Conservation (phyloP, 2,329 filamentous ascomycete genomes). For the Colletotrichum godetiae region DNA sequence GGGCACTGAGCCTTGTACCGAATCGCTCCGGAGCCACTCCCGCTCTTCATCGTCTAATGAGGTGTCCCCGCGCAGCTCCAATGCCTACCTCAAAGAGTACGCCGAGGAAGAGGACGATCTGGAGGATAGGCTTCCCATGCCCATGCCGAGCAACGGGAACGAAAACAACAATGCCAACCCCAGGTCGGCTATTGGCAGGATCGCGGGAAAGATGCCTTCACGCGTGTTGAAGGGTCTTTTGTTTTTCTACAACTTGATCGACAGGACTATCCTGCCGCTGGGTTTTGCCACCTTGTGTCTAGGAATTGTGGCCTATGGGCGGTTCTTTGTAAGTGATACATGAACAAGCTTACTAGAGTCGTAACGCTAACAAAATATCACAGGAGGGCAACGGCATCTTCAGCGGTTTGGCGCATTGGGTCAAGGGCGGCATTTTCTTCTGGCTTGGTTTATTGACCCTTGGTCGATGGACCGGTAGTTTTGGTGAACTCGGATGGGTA, state of each 20-base stretch:
- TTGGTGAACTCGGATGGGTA: conserved; percentile 88
- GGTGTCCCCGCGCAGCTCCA: conserved; percentile 40
- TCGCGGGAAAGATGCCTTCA: conserved; percentile 64
- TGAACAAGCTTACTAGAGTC: neutral
- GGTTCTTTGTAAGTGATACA: conserved; percentile 79
- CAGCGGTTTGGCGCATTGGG: conserved; percentile 89
- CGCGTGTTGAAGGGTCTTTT: conserved; percentile 68
- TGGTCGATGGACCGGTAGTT: conserved; percentile 90
- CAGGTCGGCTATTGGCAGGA: conserved; percentile 63
- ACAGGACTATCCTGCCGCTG: conserved; percentile 81
- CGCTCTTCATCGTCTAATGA: conserved; percentile 69
- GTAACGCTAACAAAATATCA: neutral
- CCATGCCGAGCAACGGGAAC: conserved; percentile 54
- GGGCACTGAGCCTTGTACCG: conserved; percentile 76
- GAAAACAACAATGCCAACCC: conserved; percentile 41
- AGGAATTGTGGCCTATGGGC: conserved; percentile 81
- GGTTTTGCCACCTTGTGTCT: conserved; percentile 79
- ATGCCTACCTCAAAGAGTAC: conserved; percentile 53
- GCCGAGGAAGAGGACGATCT: conserved; percentile 60
- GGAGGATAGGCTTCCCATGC: conserved; percentile 49
- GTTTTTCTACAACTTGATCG: conserved; percentile 74
- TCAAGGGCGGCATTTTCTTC: conserved; percentile 96
- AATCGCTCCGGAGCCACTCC: conserved; percentile 74
- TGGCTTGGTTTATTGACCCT: conserved; percentile 90
- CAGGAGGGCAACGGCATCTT: conserved; percentile 78